These are phyloP conservation scores for Annulohypoxylon moriforme DNA, from an alignment of 495 filamentous ascomycete species.

Conservation along the genomic window DNA sequence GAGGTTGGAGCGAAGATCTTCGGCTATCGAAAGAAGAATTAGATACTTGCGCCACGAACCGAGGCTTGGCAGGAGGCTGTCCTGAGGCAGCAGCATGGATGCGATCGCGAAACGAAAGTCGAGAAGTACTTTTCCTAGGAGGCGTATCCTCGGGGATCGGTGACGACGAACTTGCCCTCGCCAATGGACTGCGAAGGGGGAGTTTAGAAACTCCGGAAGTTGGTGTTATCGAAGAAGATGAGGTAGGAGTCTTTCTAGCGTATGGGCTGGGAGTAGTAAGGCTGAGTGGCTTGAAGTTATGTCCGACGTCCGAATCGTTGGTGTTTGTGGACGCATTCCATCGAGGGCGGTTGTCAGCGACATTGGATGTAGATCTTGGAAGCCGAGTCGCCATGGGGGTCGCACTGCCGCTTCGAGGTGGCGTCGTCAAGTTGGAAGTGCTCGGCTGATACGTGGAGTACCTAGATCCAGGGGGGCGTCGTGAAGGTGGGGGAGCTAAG, in stretches of 20 bases:
- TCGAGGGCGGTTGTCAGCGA: conserved; percentile 70
- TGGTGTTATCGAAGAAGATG: conserved; percentile 53
- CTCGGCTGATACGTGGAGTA: conserved; percentile 50
- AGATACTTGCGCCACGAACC: conserved; percentile 46
- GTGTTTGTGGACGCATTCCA: conserved; percentile 85
- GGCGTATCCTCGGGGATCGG: conserved; percentile 55
- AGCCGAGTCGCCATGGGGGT: conserved; percentile 68
- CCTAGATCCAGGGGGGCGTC: conserved; percentile 46
- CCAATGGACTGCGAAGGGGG: conserved; percentile 60
- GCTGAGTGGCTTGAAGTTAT: conserved; percentile 74
- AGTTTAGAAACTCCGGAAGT: conserved; percentile 56
- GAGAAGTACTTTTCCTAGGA: conserved; percentile 49
- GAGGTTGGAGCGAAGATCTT: conserved; percentile 60
- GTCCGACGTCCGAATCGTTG: conserved; percentile 71
- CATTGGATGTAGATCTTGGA: conserved; percentile 60
- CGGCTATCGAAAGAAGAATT: conserved; percentile 52
- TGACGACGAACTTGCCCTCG: conserved; percentile 54
- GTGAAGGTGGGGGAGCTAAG: conserved; percentile 44
- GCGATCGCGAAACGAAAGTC: conserved; percentile 63
- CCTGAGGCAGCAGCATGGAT: conserved; percentile 52
- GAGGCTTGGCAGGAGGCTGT: conserved; percentile 51
- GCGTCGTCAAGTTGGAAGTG: conserved; percentile 53
- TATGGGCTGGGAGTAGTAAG: conserved; percentile 72
- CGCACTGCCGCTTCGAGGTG: conserved; percentile 60
- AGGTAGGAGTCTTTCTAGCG: conserved; percentile 59